A percentile compares a stretch with the other conserved stretches of the same genome.
Evolutionary conservation across 768 basidiomycete genomes (phyloP).

Genomic region (Daedalea quercina): DNA sequence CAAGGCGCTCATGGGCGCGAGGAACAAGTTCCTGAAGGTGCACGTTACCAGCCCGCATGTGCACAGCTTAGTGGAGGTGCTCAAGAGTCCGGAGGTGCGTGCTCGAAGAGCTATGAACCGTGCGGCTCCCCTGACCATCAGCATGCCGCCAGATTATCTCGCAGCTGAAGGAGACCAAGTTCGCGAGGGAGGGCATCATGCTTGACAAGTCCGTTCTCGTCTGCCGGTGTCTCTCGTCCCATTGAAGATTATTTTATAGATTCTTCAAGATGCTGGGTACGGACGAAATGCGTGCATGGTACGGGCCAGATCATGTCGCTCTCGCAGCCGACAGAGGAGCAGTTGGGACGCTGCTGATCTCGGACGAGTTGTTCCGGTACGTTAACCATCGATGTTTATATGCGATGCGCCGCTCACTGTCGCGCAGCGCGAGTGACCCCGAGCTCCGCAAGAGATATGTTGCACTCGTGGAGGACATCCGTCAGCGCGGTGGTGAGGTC

Average conservation of each 20-base stretch:
- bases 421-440: slow-evolving; percentile 70
- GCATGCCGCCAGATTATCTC: slow-evolving; percentile 45
- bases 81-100: slow-evolving; percentile 88
- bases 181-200: slow-evolving; percentile 87
- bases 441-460: slow-evolving; percentile 78
- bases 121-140: background rate
- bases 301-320: slow-evolving; percentile 90
- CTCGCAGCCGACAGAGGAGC: slow-evolving; percentile 92
- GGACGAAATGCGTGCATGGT: slow-evolving; percentile 97
- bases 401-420: background rate
- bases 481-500: slow-evolving; percentile 85
- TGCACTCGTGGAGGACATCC: slow-evolving; percentile 80
- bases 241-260: slow-evolving; percentile 32
- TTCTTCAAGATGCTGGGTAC: slow-evolving; percentile 97
- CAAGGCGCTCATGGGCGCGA: slow-evolving; percentile 71
- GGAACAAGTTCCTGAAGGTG: slow-evolving; percentile 84
- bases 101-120: background rate
- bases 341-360: slow-evolving; percentile 89
- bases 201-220: slow-evolving; percentile 63
- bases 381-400: slow-evolving; percentile 8
- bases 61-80: slow-evolving; percentile 88
- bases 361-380: slow-evolving; percentile 89
- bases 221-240: background rate
- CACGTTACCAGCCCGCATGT: slow-evolving; percentile 93
- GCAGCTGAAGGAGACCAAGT: slow-evolving; percentile 91